phyloP scores from a whole-genome alignment of 345 rosid species.

The Firmiana major region DNA sequence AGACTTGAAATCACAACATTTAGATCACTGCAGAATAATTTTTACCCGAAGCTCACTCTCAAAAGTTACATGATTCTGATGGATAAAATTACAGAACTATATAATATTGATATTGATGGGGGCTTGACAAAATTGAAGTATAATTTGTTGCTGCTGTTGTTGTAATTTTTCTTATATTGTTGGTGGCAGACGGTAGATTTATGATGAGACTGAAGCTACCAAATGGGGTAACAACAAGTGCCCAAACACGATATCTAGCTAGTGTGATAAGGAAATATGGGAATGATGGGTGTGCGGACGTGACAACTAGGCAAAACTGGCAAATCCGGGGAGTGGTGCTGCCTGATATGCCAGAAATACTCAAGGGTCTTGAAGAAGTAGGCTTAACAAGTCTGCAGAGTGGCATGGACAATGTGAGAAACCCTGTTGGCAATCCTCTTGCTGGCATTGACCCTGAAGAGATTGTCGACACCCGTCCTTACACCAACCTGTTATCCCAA shows the following conservation, averaged over 20 bases:
- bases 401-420: conserved; percentile 98
- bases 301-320: conserved; percentile 96
- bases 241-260: conserved; percentile 75
- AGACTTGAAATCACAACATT: too few species aligned
- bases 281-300: conserved; percentile 87
- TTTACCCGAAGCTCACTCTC: too few species aligned
- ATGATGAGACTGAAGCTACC: conserved; percentile 98
- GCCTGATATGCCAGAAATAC: conserved; percentile 86
- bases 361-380: conserved; percentile 72
- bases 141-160: background rate
- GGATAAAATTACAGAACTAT: too few species aligned
- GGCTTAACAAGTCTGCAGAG: conserved; percentile 89
- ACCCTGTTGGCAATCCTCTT: conserved; percentile 89
- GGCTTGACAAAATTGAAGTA: background rate
- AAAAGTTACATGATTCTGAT: too few species aligned
- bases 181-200: conserved; percentile 74
- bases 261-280: conserved; percentile 87
- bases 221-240: conserved; percentile 91
- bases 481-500: conserved; percentile 70
- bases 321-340: conserved; percentile 89
- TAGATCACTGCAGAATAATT: too few species aligned
- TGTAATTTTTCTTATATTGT: background rate
- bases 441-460: conserved; percentile 89
- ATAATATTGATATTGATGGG: too few species aligned
- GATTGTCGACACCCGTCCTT: conserved; percentile 87